Base-by-base conservation (phyloP, 805 yeast species). In the Debaryomyces maramus region DNA sequence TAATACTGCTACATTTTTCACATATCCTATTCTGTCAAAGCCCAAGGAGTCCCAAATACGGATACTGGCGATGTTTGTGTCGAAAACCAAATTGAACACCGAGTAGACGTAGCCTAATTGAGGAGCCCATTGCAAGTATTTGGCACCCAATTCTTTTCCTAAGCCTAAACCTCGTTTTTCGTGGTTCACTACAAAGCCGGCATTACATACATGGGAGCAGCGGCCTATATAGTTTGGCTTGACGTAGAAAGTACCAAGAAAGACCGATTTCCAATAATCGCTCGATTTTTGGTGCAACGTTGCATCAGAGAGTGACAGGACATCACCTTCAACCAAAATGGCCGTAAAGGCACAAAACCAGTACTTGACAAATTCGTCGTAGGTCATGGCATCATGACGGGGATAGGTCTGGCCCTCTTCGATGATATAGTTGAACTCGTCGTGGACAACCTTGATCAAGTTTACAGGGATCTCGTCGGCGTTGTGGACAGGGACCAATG, bases 201-300 rank as follows among this genome's bases (percentile, higher is more conserved):
- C 97, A 58, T 90, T 90, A 53, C 96, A 88, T 20, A 79, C 83
- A 53, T 90, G 97, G 0, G 93, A 80, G 46, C 91, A 83, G 42
- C 96, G 75, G 6, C 95, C 96, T 2, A 72, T 63, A 56, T 89
- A 90, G 61, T 90, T 90, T 13, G 98, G 96, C 55, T 86, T 88
- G 52, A 89, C 70, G 59, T 83, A 86, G 57, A 83, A 85, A 2
- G 85, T 77, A 1, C 97, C 97, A 32, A 88, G 57, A 44, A 81
- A 76, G 5, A 51, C 47, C 0, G 66, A 54, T 4, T 67, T 63
- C 81, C 84, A 79, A 33, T 50, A 51, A 33, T 70, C 67, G 5
- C 53, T 48, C n/a, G 55, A 40, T n/a, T 58, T 51, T 11, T 62
- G 64, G 7, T 78, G 80, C 33, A 53, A 39, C 2, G 39, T 42